These are phyloP conservation scores for Fistulifera pelliculosa DNA, from an alignment of 108 stramenopile genomes.

Conservation along the genomic window DNA sequence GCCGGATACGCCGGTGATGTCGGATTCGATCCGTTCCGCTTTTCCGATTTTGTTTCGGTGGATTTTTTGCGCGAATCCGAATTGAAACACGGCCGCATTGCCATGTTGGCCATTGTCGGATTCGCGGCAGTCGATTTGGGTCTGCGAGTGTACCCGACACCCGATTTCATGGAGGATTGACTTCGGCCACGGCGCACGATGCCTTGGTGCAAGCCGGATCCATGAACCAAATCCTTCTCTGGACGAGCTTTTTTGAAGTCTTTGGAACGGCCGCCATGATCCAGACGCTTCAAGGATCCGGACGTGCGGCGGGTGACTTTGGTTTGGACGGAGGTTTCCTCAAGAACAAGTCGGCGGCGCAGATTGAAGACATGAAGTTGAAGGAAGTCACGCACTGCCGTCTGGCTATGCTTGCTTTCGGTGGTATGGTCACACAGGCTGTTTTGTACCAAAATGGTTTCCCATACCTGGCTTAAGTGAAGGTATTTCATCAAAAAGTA, in stretches of 20 bases:
- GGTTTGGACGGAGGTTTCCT: constrained; percentile 78
- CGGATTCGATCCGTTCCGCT: constrained; percentile 91
- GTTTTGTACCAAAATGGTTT: constrained; percentile 85
- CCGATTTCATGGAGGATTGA: neutral
- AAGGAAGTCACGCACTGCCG: constrained; percentile 92
- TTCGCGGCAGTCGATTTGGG: constrained; percentile 82
- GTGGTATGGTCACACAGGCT: constrained; percentile 90
- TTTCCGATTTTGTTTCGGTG: constrained; percentile 81
- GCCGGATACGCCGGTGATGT: constrained; percentile 84
- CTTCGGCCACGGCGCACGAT: constrained; percentile 30
- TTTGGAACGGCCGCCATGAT: constrained; percentile 53
- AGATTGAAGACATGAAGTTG: constrained; percentile 71
- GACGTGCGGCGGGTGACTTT: constrained; percentile 88
- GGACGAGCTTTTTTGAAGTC: constrained; percentile 65
- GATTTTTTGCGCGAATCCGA: constrained; percentile 92
- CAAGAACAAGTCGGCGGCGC: constrained; percentile 70
- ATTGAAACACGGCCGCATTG: constrained; percentile 94
- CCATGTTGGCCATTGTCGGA: constrained; percentile 89
- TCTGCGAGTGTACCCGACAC: constrained; percentile 67
- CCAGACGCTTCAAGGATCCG: constrained; percentile 90
- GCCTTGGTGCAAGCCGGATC: constrained; percentile 61
- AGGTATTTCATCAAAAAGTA: constrained; percentile 5
- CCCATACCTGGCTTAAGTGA: too few relatives aligned
- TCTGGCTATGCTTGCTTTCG: constrained; percentile 91
- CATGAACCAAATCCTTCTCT: constrained; percentile 74